Conservation (phyloP, 305 asterid species). For the Nicotiana rustica region DNA sequence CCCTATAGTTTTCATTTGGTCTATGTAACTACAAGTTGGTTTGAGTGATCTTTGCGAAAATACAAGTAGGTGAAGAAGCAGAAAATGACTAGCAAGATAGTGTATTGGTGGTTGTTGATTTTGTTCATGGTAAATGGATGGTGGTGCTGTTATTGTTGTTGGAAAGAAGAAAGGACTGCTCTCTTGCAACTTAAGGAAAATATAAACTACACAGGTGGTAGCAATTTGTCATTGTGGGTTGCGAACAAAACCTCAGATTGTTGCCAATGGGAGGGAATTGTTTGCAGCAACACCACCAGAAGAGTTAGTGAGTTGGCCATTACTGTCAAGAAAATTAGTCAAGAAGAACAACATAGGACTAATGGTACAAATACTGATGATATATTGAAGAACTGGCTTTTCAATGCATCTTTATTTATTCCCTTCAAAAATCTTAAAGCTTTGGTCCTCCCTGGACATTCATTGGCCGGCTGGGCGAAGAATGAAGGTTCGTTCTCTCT, state of each 20-base stretch:
- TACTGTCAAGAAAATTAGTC: background rate
- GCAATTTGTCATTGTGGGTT: background rate
- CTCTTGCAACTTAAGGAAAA: slow-evolving; percentile 29
- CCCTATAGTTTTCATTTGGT: background rate
- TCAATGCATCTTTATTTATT: slow-evolving; percentile 30
- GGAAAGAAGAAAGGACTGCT: slow-evolving; percentile 32
- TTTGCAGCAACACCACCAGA: background rate
- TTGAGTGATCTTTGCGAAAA: background rate
- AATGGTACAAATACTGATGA: background rate
- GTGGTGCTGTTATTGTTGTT: slow-evolving; percentile 25
- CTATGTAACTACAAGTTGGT: background rate
- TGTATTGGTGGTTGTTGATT: background rate
- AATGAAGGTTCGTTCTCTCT: slow-evolving; percentile 6
- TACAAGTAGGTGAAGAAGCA: background rate
- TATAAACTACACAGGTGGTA: background rate
- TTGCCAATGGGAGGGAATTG: slow-evolving; percentile 30
- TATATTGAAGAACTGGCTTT: background rate
- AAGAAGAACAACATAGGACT: background rate
- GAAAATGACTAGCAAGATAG: background rate
- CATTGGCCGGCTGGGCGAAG: slow-evolving; percentile 22
- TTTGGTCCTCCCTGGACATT: background rate
- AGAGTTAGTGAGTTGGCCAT: slow-evolving; percentile 6
- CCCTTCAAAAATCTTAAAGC: slow-evolving; percentile 31
- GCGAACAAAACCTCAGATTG: slow-evolving; percentile 17
- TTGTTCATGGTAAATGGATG: slow-evolving; percentile 27